Evolutionary conservation across 768 basidiomycete species (phyloP).

Genomic region (Phlebiopsis gigantea): DNA sequence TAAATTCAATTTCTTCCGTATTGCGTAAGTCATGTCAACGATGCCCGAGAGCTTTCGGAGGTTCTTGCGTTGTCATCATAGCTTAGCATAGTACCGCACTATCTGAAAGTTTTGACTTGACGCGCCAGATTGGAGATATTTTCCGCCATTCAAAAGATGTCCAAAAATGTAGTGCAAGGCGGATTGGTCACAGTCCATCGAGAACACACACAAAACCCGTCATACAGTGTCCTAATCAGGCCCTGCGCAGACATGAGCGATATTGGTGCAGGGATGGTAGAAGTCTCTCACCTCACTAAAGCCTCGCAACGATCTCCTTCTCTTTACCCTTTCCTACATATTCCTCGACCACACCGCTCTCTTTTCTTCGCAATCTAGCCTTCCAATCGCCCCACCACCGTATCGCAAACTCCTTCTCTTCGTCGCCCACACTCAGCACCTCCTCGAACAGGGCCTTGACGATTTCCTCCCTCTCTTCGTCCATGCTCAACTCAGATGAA

Average conservation of each 20-base stretch:
- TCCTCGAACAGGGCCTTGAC: conserved; percentile 56
- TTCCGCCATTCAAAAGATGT: neutral
- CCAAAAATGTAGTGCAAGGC: neutral
- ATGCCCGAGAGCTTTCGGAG: no score
- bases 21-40: no score
- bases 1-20: no score
- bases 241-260: neutral
- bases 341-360: neutral
- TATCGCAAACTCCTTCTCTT: conserved; percentile 62
- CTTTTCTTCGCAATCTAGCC: neutral
- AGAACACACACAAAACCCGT: neutral
- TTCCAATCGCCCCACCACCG: conserved; percentile 65
- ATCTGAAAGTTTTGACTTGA: no score
- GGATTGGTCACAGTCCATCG: neutral
- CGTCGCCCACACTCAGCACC: conserved; percentile 62
- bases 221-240: neutral
- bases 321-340: neutral
- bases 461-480: conserved; percentile 32
- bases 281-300: neutral
- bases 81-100: no score
- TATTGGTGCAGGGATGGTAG: neutral
- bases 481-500: neutral
- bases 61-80: no score
- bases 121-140: no score
- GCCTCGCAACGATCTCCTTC: conserved; percentile 1